These are phyloP conservation scores for Aspergillus fumigatus DNA, from an alignment of 2,329 filamentous ascomycete species.

Conservation along the genomic window DNA sequence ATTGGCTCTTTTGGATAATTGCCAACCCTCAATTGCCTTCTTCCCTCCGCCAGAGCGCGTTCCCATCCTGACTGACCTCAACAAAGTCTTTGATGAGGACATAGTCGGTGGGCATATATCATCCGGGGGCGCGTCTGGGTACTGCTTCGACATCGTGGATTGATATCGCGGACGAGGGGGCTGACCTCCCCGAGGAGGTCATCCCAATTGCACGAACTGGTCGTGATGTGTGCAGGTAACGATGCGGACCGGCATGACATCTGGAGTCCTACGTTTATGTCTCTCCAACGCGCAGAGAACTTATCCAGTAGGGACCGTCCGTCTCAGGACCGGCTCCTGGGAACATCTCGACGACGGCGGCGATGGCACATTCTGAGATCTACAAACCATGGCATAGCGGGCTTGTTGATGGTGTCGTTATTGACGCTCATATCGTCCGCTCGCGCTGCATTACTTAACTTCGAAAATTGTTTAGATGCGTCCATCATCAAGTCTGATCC, in stretches of 20 bases:
- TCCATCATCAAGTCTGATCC: conserved; percentile 57
- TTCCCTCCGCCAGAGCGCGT: background rate
- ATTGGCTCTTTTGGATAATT: background rate
- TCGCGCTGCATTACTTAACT: conserved; percentile 65
- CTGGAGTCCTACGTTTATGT: conserved; percentile 5
- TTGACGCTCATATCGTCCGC: conserved; percentile 36
- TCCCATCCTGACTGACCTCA: background rate
- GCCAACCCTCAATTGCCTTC: background rate
- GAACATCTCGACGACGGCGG: conserved; percentile 17
- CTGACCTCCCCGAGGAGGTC: conserved; percentile 41
- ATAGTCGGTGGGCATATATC: background rate
- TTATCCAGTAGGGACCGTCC: conserved; percentile 5
- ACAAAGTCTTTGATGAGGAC: background rate
- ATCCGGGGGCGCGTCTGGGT: conserved; percentile 1
- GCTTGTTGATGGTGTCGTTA: conserved; percentile 20
- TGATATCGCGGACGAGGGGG: conserved; percentile 31
- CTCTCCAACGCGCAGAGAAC: conserved; percentile 8
- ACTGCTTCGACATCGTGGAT: conserved; percentile 34
- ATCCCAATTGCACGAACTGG: conserved; percentile 27
- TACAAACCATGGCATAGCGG: conserved; percentile 8
- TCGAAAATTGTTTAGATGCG: conserved; percentile 74
- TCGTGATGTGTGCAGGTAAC: conserved; percentile 29
- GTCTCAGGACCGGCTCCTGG: conserved; percentile 15
- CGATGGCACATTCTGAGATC: conserved; percentile 11
- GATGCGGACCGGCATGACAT: conserved; percentile 19